Conservation (phyloP, 2,329 filamentous ascomycete species). For the Exophiala xenobiotica region DNA sequence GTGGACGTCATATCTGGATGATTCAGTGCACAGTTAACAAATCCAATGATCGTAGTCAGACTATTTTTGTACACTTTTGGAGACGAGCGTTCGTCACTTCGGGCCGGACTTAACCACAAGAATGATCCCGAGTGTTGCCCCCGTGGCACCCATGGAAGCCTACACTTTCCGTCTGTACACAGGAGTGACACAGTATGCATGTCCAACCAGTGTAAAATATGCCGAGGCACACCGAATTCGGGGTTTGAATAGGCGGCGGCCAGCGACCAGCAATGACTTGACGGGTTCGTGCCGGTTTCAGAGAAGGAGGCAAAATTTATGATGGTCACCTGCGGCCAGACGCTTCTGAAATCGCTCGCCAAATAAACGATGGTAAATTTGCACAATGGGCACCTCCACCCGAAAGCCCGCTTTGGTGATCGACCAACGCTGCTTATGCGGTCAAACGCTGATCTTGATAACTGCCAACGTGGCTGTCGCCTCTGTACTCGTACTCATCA, state of each 20-base stretch:
- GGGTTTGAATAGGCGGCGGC: background rate
- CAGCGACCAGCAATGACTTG: background rate
- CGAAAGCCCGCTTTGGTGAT: too few relatives aligned
- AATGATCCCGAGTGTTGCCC: too few relatives aligned
- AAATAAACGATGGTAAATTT: too few relatives aligned
- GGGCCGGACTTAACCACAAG: too few relatives aligned
- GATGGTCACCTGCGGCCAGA: too few relatives aligned
- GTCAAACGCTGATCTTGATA: background rate
- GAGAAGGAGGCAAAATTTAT: background rate
- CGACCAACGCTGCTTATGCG: too few relatives aligned
- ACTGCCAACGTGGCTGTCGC: background rate
- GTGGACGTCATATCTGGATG: background rate
- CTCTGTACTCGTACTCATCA: background rate
- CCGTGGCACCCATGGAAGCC: too few relatives aligned
- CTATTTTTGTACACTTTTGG: background rate
- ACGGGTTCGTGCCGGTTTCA: background rate
- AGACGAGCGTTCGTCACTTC: background rate
- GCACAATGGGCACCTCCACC: too few relatives aligned
- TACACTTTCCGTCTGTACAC: background rate
- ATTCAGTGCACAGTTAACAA: too few relatives aligned
- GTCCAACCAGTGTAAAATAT: background rate
- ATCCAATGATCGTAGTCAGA: background rate
- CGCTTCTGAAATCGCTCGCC: too few relatives aligned
- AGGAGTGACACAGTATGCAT: too few relatives aligned
- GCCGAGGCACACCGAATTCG: background rate